These are phyloP conservation scores for Diplodia mutila DNA, from an alignment of 2,329 filamentous ascomycete species.

Conservation along the genomic window DNA sequence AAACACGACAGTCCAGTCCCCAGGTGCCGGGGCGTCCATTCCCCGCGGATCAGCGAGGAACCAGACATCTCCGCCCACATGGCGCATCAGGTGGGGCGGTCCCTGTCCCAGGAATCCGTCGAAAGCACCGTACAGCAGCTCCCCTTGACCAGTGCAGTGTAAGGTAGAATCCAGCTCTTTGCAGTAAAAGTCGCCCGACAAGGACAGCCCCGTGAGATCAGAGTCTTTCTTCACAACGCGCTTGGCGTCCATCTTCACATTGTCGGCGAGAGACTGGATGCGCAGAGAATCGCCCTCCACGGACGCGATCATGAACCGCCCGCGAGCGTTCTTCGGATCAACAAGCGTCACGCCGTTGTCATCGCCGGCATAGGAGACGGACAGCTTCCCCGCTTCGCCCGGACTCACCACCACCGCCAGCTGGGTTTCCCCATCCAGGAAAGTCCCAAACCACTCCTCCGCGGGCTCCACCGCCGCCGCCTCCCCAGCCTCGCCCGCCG, in stretches of 20 bases:
- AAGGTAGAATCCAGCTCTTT: background rate
- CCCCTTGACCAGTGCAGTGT: background rate
- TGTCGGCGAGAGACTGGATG: background rate
- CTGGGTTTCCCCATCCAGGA: background rate
- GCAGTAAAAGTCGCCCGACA: background rate
- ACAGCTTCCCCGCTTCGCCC: background rate
- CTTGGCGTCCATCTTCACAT: background rate
- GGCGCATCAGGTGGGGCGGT: constrained; percentile 43
- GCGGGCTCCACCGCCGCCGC: background rate
- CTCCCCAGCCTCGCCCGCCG: background rate
- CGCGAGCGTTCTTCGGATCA: background rate
- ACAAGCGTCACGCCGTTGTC: background rate
- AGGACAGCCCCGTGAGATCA: background rate
- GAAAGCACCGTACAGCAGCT: background rate
- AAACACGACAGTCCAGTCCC: constrained; percentile 50
- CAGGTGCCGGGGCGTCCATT: constrained; percentile 48
- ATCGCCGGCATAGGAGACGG: background rate
- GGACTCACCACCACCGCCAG: background rate
- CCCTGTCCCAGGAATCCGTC: constrained; percentile 37
- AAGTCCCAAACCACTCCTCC: background rate
- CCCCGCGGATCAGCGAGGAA: constrained; percentile 44
- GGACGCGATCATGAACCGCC: background rate
- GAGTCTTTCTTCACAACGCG: background rate
- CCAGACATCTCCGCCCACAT: constrained; percentile 48
- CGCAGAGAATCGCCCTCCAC: background rate